A percentile compares a stretch with the other conserved stretches of the same genome.
phyloP scores from a whole-genome alignment of 768 basidiomycete genomes.

The Leucocoprinus birnbaumii region DNA sequence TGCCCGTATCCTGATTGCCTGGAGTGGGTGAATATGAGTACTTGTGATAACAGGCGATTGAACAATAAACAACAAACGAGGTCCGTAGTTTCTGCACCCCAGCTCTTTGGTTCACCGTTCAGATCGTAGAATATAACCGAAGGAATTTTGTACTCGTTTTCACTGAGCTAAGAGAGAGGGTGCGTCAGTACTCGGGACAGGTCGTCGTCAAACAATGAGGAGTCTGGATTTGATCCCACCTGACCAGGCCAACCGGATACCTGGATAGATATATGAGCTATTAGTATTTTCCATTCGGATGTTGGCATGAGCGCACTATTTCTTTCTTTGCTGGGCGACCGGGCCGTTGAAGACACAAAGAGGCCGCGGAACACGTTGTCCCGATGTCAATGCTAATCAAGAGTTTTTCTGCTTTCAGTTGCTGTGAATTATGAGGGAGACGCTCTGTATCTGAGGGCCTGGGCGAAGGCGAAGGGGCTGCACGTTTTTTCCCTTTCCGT shows the following conservation, averaged over 20 bases:
- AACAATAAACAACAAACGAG: not conserved
- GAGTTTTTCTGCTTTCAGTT: not conserved
- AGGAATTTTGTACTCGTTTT: not conserved
- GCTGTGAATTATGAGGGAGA: too few species aligned
- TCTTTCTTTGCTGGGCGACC: not conserved
- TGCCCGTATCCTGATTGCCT: not conserved
- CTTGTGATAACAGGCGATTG: not conserved
- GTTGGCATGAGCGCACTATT: not conserved
- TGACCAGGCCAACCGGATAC: slow-evolving; percentile 4
- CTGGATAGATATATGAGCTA: not conserved
- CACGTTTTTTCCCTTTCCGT: too few species aligned
- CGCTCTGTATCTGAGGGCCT: too few species aligned
- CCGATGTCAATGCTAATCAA: not conserved
- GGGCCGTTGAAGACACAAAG: not conserved
- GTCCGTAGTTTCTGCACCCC: not conserved
- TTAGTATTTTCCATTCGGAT: not conserved
- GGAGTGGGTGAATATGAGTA: not conserved
- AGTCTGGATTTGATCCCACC: not conserved
- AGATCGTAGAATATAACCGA: not conserved
- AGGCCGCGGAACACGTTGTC: not conserved
- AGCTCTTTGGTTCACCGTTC: not conserved
- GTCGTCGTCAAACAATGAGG: too few species aligned
- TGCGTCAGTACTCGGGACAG: too few species aligned
- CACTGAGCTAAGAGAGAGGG: not conserved
- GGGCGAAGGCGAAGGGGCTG: too few species aligned